A percentile compares a stretch with the other conserved stretches of the same genome.
phyloP scores from a whole-genome alignment of 257 asterid species.

The Mentha longifolia region DNA sequence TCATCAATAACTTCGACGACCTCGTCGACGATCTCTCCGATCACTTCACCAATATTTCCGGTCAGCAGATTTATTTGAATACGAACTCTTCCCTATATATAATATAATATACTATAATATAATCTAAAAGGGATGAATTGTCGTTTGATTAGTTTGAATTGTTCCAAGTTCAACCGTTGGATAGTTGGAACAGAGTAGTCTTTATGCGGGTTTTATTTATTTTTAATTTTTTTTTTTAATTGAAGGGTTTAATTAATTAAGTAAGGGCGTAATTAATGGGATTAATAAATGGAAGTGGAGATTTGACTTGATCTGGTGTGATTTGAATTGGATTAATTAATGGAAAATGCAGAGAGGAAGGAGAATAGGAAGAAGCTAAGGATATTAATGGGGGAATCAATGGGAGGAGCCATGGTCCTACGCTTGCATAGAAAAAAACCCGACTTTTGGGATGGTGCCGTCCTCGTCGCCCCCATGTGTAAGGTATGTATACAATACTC shows the following conservation, averaged over 20 bases:
- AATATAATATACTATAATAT: no score
- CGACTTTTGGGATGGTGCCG: constrained; percentile 65
- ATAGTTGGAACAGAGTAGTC: constrained; percentile 5
- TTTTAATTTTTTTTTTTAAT: no score
- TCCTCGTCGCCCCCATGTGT: constrained; percentile 83
- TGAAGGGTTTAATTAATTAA: background rate
- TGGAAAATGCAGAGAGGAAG: constrained; percentile 44
- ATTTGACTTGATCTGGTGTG: constrained; percentile 8
- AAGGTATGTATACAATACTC: constrained; percentile 41
- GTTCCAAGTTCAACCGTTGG: background rate
- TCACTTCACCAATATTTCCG: constrained; percentile 55
- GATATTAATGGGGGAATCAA: constrained; percentile 72
- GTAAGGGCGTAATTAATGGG: constrained; percentile 1
- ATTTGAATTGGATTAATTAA: background rate
- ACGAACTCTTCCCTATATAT: background rate
- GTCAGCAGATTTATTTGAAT: constrained; percentile 15
- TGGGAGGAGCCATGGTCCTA: constrained; percentile 83
- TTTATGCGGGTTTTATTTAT: no score
- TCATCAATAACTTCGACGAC: constrained; percentile 54
- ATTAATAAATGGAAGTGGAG: constrained; percentile 16
- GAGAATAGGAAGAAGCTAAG: constrained; percentile 51
- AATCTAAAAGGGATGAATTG: background rate
- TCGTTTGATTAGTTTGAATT: background rate
- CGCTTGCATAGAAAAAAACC: constrained; percentile 65
- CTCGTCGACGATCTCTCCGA: constrained; percentile 62